A percentile compares a stretch with the other conserved stretches of the same genome.
These are phyloP conservation scores for Aegilops longissima DNA, from an alignment of 176 grass and related monocot genomes.

Conservation along the genomic window DNA sequence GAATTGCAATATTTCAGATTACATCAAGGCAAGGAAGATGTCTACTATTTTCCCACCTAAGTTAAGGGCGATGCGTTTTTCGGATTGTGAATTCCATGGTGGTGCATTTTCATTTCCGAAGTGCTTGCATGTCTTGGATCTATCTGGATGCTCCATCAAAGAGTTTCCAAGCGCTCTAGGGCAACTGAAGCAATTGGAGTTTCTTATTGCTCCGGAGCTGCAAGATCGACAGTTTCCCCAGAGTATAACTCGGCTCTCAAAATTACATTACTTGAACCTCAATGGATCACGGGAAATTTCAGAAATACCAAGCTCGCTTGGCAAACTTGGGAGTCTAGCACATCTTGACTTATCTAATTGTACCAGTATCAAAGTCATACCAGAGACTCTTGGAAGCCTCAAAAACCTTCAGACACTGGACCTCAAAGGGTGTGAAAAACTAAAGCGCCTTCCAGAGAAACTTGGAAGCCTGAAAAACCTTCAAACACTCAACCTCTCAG, in stretches of 20 bases:
- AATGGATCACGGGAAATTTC: background rate
- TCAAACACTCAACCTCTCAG: background rate
- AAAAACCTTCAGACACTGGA: too few species aligned
- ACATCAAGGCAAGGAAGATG: background rate
- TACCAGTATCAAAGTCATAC: background rate
- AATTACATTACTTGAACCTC: background rate
- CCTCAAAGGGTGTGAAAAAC: too few species aligned
- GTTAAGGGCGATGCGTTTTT: slow-evolving; percentile 5
- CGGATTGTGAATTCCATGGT: background rate
- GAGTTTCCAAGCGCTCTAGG: background rate
- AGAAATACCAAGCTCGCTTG: background rate
- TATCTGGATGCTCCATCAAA: background rate
- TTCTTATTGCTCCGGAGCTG: background rate
- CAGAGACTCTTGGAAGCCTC: background rate
- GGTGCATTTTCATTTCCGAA: background rate
- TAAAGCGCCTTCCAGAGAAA: too few species aligned
- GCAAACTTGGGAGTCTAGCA: slow-evolving; percentile 11
- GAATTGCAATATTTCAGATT: background rate
- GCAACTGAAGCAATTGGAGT: background rate
- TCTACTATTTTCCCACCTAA: background rate
- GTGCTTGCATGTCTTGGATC: slow-evolving; percentile 24
- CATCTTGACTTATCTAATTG: slow-evolving; percentile 17
- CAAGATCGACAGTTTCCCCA: background rate
- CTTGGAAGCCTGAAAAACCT: too few species aligned
- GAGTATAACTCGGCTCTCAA: background rate